Conservation (phyloP, 202 grass and related monocot genomes). For the Alloteropsis angusta region DNA sequence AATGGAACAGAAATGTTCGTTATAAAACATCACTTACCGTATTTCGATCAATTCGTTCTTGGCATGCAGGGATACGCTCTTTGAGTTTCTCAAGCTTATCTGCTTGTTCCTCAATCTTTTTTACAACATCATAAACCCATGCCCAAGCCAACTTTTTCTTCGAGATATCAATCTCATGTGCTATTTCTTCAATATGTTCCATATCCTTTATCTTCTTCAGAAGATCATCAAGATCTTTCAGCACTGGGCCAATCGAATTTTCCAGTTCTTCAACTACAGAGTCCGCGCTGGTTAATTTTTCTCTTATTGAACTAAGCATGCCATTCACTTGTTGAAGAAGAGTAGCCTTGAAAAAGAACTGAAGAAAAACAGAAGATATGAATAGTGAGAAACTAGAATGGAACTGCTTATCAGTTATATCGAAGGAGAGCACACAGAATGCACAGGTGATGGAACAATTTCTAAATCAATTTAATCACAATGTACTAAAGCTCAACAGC, state of each 20-base stretch:
- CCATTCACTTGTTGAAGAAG: slow-evolving; percentile 97
- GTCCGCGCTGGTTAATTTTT: slow-evolving; percentile 34
- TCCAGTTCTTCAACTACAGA: slow-evolving; percentile 71
- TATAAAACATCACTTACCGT: slow-evolving; percentile 41
- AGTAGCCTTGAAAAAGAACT: slow-evolving; percentile 99
- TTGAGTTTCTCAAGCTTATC: slow-evolving; percentile 69
- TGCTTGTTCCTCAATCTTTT: slow-evolving; percentile 56
- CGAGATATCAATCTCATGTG: slow-evolving; percentile 61
- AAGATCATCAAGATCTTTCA: slow-evolving; percentile 67
- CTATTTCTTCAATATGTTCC: slow-evolving; percentile 94
- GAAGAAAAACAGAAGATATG: slow-evolving; percentile 10
- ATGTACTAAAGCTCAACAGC: neutral
- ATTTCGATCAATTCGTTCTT: slow-evolving; percentile 75
- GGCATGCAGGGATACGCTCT: slow-evolving; percentile 75
- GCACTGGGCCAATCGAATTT: slow-evolving; percentile 50
- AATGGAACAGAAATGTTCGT: neutral
- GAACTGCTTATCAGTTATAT: neutral
- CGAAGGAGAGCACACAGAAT: neutral
- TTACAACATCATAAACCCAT: slow-evolving; percentile 82
- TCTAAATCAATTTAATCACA: slow-evolving; percentile 2
- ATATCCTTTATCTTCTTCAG: slow-evolving; percentile 83
- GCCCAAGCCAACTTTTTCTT: slow-evolving; percentile 93
- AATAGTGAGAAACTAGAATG: neutral
- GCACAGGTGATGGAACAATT: slow-evolving; percentile 7
- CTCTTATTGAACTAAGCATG: slow-evolving; percentile 57